These are phyloP conservation scores for Selaginella moellendorffii DNA, from an alignment of 75 land plant species.

Conservation along the genomic window DNA sequence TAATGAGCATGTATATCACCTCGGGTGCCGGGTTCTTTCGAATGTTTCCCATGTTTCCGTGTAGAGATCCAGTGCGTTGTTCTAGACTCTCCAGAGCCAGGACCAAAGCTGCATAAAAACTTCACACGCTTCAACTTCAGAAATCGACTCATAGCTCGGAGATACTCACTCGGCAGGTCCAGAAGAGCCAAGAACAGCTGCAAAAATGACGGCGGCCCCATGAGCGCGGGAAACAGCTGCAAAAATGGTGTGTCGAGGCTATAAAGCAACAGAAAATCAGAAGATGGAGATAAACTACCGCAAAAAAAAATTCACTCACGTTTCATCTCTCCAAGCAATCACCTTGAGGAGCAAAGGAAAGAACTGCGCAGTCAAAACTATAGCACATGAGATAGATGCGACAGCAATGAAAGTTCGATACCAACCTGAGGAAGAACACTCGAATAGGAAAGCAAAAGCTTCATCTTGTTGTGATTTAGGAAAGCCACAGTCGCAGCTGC, in stretches of 20 bases:
- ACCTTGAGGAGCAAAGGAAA: conserved; percentile 83
- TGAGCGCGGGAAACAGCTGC: conserved; percentile 54
- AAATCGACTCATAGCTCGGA: not conserved
- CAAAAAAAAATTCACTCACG: conserved; percentile 53
- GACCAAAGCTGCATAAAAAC: conserved; percentile 29
- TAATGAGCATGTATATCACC: not conserved
- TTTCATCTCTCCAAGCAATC: conserved; percentile 86
- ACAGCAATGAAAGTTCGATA: not conserved
- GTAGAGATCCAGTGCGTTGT: conserved; percentile 47
- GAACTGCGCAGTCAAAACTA: no score
- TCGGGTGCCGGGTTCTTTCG: conserved; percentile 78
- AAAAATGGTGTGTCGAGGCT: conserved; percentile 62
- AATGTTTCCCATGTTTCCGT: conserved; percentile 49
- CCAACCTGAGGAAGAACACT: conserved; percentile 75
- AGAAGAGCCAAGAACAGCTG: conserved; percentile 71
- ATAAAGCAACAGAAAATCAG: no score
- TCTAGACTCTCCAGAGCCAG: conserved; percentile 78
- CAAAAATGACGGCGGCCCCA: conserved; percentile 69
- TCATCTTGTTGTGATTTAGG: conserved; percentile 51
- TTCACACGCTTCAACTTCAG: not conserved
- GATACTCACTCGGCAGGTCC: conserved; percentile 81
- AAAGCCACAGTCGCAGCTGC: conserved; percentile 71
- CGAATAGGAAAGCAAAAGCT: conserved; percentile 58
- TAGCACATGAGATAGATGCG: no score
- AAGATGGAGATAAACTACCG: no score